phyloP scores from a whole-genome alignment of 2,329 filamentous ascomycete species.

The Botrytis paeoniae region DNA sequence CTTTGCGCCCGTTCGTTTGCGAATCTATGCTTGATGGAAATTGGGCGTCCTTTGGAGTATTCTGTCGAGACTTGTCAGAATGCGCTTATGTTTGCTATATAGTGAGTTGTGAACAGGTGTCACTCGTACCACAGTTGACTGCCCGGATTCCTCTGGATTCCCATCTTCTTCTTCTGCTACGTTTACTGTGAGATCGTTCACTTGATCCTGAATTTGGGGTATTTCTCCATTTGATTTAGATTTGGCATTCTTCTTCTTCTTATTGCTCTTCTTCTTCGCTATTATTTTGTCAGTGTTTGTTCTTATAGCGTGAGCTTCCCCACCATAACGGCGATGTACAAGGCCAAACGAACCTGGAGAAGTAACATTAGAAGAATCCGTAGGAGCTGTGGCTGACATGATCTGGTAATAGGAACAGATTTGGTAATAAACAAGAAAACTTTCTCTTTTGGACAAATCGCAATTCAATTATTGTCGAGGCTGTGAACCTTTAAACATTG shows the following conservation, averaged over 20 bases:
- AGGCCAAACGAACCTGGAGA: constrained; percentile 34
- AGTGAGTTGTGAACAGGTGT: constrained; percentile 36
- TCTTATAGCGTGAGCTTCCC: constrained; percentile 19
- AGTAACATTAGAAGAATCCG: constrained; percentile 34
- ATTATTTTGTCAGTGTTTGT: constrained; percentile 30
- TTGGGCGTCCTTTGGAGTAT: constrained; percentile 32
- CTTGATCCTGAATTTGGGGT: constrained; percentile 32
- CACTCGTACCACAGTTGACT: constrained; percentile 37
- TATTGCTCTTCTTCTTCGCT: constrained; percentile 56
- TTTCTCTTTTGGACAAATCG: neutral
- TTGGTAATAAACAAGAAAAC: neutral
- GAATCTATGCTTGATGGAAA: constrained; percentile 27
- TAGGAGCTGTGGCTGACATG: constrained; percentile 37
- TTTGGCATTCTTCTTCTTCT: constrained; percentile 51
- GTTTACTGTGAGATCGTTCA: constrained; percentile 41
- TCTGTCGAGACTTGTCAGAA: constrained; percentile 32
- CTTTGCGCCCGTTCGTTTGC: constrained; percentile 34
- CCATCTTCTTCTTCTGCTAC: constrained; percentile 40
- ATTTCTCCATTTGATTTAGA: constrained; percentile 41
- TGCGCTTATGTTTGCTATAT: constrained; percentile 22
- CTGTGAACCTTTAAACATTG: neutral
- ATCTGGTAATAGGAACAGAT: constrained; percentile 19
- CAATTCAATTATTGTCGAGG: constrained; percentile 1
- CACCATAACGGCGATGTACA: constrained; percentile 10
- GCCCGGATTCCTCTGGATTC: constrained; percentile 42